phyloP scores from a whole-genome alignment of 495 filamentous ascomycete genomes.

The Geopyxis carbonaria region DNA sequence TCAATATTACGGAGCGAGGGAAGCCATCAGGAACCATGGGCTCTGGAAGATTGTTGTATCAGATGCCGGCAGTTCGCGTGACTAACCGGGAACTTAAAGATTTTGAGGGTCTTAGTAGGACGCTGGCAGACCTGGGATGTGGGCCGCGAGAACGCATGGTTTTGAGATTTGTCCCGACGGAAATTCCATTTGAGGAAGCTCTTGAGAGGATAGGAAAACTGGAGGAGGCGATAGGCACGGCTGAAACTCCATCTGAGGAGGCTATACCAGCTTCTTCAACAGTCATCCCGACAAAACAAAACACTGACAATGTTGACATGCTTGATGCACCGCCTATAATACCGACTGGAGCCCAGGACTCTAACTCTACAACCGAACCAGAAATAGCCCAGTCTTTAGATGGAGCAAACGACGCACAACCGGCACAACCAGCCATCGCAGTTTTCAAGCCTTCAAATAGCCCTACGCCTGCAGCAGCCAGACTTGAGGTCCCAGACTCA shows the following conservation, averaged over 20 bases:
- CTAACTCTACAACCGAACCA: not conserved
- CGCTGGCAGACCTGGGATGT: slow-evolving; percentile 68
- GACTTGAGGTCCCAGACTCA: slow-evolving; percentile 34
- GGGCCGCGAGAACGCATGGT: slow-evolving; percentile 65
- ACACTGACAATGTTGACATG: not conserved
- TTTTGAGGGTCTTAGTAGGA: slow-evolving; percentile 72
- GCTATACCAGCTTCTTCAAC: no score
- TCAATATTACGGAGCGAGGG: slow-evolving; percentile 69
- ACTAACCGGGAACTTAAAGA: slow-evolving; percentile 58
- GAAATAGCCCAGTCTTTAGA: not conserved
- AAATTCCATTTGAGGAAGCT: slow-evolving; percentile 66
- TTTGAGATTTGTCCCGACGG: slow-evolving; percentile 55
- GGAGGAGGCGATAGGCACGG: slow-evolving; percentile 34
- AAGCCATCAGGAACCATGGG: slow-evolving; percentile 40
- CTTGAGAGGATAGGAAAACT: slow-evolving; percentile 61
- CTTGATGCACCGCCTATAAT: no score
- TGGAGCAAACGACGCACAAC: not conserved
- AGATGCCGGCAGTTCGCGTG: slow-evolving; percentile 66
- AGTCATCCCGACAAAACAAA: not conserved
- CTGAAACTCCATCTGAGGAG: slow-evolving; percentile 16
- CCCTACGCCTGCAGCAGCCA: slow-evolving; percentile 58
- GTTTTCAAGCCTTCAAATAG: slow-evolving; percentile 61
- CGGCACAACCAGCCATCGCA: slow-evolving; percentile 31
- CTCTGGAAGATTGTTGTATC: slow-evolving; percentile 61
- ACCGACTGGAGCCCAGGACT: no score